Base-by-base conservation (phyloP, 2,329 filamentous ascomycete genomes). In the Arachnomyces sp. region DNA sequence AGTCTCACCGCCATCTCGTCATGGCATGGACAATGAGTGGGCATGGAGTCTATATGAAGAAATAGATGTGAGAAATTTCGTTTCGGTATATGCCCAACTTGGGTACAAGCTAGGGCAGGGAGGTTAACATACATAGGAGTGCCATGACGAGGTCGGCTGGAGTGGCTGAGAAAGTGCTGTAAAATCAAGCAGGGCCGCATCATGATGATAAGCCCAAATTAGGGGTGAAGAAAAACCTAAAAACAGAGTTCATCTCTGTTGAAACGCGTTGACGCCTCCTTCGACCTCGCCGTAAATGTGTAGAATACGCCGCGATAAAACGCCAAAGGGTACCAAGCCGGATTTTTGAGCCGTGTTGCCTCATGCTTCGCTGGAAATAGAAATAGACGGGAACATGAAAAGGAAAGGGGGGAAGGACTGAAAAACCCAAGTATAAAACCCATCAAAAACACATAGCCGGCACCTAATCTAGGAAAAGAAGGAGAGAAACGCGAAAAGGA, bases 81-180 rank as follows among this genome's bases (percentile, higher is more conserved):
- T 65, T 65, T 67, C 60, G 54, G 56, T 44, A 63, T 66, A 65
- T 54, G 52, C 61, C 59, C 54, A 53, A 55, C 63, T 57, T 55
- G 53, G 50, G 54, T 56, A 57, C 50, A 61, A 60, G 56, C 54
- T 54, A 63, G 61, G 62, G 54, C 56, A 65, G 64, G 66, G 65
- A 67, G 61, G 63, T 68, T 70, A 70, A 70, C 66, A 61, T 70
- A 70, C 66, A 70, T 67, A 59, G 54, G 56, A 61, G 44, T 41
- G 55, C 55, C 59, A 62, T 59, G 49, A 57, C 50, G 48, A 55
- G 52, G 56, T 49, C 54, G 54, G 55, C 52, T 40, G 45, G 40
- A 50, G 53, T 52, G 54, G 49, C 54, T 54, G 59, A 55, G 42
- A 34, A 41, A 54, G 55, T 53, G 55, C 49, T 58, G 55, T 52